A percentile compares a stretch with the other conserved stretches of the same genome.
Conservation (phyloP, 768 basidiomycete species). For the Hydnomerulius pinastri region DNA sequence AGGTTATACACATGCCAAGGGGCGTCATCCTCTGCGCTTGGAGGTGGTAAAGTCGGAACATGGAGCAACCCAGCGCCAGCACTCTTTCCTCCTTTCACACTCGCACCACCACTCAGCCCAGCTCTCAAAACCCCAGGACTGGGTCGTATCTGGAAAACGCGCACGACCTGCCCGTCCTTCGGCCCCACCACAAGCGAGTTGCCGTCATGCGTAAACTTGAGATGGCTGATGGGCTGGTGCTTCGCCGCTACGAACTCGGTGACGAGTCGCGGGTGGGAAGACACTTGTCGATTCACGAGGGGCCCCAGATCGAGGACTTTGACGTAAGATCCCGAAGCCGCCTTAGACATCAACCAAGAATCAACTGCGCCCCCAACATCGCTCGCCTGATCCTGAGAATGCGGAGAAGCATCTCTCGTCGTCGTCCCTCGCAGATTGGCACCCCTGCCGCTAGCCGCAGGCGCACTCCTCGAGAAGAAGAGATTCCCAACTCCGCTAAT, state of each 20-base stretch:
- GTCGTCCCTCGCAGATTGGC: constrained; percentile 16
- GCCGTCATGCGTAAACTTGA: constrained; percentile 57
- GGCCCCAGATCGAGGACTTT: constrained; percentile 57
- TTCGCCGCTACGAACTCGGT: constrained; percentile 52
- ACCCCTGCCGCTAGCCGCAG: constrained; percentile 38
- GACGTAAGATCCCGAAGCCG: constrained; percentile 45
- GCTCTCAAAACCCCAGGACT: constrained; percentile 19
- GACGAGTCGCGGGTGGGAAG: constrained; percentile 34
- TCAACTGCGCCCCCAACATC: constrained; percentile 14
- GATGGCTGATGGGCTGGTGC: constrained; percentile 46
- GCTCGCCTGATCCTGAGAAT: neutral
- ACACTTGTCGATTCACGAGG: constrained; percentile 22
- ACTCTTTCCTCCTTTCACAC: constrained; percentile 3
- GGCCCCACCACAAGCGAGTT: constrained; percentile 50
- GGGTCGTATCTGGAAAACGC: constrained; percentile 47
- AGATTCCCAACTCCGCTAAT: constrained; percentile 33
- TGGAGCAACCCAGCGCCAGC: constrained; percentile 3
- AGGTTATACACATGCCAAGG: constrained; percentile 69
- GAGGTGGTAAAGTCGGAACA: constrained; percentile 1
- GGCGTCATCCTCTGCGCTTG: constrained; percentile 16
- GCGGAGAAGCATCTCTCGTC: constrained; percentile 11
- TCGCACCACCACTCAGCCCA: neutral
- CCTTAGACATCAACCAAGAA: constrained; percentile 3
- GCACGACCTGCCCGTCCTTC: constrained; percentile 55
- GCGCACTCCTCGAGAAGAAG: constrained; percentile 67